Conservation (phyloP, 345 rosid genomes). For the Firmiana major region DNA sequence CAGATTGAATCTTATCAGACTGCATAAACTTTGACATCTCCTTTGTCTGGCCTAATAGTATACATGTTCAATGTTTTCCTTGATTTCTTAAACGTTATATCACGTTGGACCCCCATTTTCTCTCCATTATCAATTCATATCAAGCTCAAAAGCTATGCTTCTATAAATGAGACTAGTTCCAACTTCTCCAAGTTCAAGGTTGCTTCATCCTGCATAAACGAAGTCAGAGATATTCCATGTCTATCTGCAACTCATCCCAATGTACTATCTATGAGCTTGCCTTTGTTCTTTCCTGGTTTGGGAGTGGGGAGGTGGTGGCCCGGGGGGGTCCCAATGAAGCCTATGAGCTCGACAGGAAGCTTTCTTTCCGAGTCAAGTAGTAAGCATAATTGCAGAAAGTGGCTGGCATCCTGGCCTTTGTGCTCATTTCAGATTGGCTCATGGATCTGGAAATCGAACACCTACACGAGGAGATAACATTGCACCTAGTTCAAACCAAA, state of each 20-base stretch:
- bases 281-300: not conserved
- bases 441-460: slow-evolving; percentile 7
- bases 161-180: too few relatives aligned
- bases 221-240: not conserved
- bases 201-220: not conserved
- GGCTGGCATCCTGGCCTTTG: not conserved
- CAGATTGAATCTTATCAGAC: too few relatives aligned
- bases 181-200: too few relatives aligned
- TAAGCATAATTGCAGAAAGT: slow-evolving; percentile 9
- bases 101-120: too few relatives aligned
- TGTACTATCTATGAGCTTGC: not conserved
- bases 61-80: not conserved
- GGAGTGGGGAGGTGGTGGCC: not conserved
- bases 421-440: not conserved
- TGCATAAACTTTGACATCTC: not conserved
- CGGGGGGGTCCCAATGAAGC: not conserved
- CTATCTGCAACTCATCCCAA: too few relatives aligned
- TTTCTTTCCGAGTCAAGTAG: not conserved
- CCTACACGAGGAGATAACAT: slow-evolving; percentile 17
- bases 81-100: too few relatives aligned
- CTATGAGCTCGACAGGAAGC: not conserved
- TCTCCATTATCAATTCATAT: too few relatives aligned
- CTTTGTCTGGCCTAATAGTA: not conserved
- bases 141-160: too few relatives aligned
- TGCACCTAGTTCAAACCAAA: not conserved